phyloP scores from a whole-genome alignment of 73 alveolate genomes.

The Paramecium sexaurelia region DNA sequence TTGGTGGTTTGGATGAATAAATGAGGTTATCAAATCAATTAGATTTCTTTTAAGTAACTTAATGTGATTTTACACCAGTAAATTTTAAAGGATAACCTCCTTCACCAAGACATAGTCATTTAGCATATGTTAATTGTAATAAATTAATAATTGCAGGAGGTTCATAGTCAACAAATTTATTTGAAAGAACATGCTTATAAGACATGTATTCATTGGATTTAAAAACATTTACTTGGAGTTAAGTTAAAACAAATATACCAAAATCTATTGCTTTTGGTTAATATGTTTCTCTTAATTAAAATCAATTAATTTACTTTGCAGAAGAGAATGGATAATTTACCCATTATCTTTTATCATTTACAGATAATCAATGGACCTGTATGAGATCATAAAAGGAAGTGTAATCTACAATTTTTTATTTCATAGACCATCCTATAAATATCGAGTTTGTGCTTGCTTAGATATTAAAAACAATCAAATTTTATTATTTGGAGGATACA shows the following conservation, averaged over 20 bases:
- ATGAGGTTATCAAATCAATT: conserved; percentile 3
- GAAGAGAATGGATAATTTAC: background rate
- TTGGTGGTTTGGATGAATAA: conserved; percentile 51
- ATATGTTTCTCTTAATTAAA: background rate
- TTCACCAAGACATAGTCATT: conserved; percentile 43
- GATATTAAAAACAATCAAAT: conserved; percentile 11
- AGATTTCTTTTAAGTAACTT: background rate
- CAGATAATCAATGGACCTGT: background rate
- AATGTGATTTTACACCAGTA: conserved; percentile 30
- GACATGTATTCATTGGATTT: background rate
- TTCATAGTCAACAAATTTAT: conserved; percentile 15
- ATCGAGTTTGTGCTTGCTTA: conserved; percentile 20
- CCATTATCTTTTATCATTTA: background rate
- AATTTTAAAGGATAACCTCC: conserved; percentile 51
- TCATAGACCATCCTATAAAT: conserved; percentile 8
- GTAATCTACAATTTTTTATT: background rate
- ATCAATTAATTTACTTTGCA: background rate
- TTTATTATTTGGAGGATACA: conserved; percentile 18
- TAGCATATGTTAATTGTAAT: background rate
- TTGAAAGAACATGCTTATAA: conserved; percentile 29
- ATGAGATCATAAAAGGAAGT: conserved; percentile 20
- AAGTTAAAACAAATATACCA: background rate
- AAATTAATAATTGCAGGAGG: conserved; percentile 48
- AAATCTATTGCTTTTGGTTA: conserved; percentile 20
- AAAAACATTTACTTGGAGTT: background rate